Base-by-base conservation (phyloP, 139 green algal genomes). In the Gonium pectorale region DNA sequence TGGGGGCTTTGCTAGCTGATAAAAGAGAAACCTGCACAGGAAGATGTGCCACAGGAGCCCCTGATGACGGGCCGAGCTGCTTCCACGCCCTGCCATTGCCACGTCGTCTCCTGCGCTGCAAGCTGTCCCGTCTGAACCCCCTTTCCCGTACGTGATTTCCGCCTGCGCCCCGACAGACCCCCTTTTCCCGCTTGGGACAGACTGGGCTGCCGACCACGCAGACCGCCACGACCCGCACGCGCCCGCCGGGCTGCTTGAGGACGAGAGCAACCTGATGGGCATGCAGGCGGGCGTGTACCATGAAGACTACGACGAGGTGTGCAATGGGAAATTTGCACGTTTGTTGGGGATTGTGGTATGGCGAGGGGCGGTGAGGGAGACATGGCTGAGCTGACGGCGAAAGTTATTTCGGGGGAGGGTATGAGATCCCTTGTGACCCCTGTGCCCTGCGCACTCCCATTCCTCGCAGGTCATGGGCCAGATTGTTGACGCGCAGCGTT, bases 271-370 rank as follows among this genome's bases (percentile, higher is more conserved):
- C 31, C 54, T 64, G 49, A 46, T 64, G 13, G 46, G 41, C 29
- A 41, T 66, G n/a, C 70, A 79, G 33, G 70, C 13, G 15, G 33
- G 66, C 70, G n/a, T 19, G 5, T 64, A n/a, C 31, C 70, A 46
- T 8, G 70, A 79, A 21, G 70, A 79, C 31, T 79, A 79, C 49
- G 70, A 79, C 51, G 70, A 79, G 70, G 49, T 56, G 49, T 13
- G 49, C 49, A 13, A 56, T 56, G 49, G 17, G 13, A 17, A 13
- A 26, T 13, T 26, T 56, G 49, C 49, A 26, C 13, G 17, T 56
- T 13, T 13, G 13, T 13, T 13, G 49, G 17, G 13, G 49, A 13
- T 17, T 56, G 17, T 17, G 49, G 49, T 17, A 56, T 26, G 13
- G 13, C 17, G 49, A 56, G 13, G 17, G 17, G 49, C 17, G 13